phyloP scores from a whole-genome alignment of 495 filamentous ascomycete genomes.

The Xylaria intraflava region DNA sequence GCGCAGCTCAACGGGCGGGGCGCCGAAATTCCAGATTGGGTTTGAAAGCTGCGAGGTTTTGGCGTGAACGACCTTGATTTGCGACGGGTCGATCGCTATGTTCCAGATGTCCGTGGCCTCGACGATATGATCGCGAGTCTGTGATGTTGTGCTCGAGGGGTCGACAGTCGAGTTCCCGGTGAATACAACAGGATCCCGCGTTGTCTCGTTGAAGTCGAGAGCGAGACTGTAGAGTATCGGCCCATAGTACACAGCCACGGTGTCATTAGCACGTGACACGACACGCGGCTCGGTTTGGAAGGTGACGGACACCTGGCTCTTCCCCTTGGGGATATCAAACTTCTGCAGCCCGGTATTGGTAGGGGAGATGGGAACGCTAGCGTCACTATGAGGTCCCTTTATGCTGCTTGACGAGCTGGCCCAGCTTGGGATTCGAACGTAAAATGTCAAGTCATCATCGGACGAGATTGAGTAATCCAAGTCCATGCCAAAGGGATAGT shows the following conservation, averaged over 20 bases:
- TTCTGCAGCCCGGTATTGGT: conserved; percentile 32
- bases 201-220: conserved; percentile 26
- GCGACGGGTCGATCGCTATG: conserved; percentile 43
- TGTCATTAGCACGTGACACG: conserved; percentile 45
- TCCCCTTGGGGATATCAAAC: conserved; percentile 28
- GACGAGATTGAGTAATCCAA: conserved; percentile 45
- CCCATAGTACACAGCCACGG: conserved; percentile 50
- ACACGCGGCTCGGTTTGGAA: conserved; percentile 27
- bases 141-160: conserved; percentile 15
- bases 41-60: conserved; percentile 28
- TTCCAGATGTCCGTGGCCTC: conserved; percentile 40
- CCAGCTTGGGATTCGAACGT: conserved; percentile 47
- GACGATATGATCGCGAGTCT: conserved; percentile 25
- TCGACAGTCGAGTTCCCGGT: conserved; percentile 7
- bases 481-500: conserved; percentile 47
- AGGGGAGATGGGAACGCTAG: conserved; percentile 11
- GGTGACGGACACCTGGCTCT: conserved; percentile 23
- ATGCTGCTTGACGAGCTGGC: conserved; percentile 25
- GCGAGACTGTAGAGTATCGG: conserved; percentile 49
- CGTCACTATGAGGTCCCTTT: conserved; percentile 3
- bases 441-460: conserved; percentile 39
- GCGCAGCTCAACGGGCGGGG: conserved; percentile 42
- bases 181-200: conserved; percentile 11
- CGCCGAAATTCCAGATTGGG: conserved; percentile 44
- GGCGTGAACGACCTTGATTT: conserved; percentile 24